These are phyloP conservation scores for Phellopilus nigrolimitatus DNA, from an alignment of 1,284 basidiomycete genomes.

Conservation along the genomic window DNA sequence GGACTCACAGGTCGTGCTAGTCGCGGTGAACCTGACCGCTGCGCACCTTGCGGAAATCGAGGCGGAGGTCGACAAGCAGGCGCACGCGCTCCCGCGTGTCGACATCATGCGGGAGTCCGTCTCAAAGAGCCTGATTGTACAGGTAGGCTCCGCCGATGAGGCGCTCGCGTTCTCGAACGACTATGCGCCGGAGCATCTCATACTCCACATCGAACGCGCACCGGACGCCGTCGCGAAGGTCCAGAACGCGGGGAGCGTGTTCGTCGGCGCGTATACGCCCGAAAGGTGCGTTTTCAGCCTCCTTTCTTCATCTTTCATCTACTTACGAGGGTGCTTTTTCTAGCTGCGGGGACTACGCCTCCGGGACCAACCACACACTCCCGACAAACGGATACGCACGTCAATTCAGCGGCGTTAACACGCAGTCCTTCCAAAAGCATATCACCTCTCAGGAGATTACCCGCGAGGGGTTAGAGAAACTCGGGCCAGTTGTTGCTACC, in stretches of 20 bases:
- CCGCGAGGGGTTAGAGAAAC: slow-evolving; percentile 63
- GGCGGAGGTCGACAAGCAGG: slow-evolving; percentile 83
- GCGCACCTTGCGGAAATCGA: slow-evolving; percentile 74
- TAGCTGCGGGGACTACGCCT: slow-evolving; percentile 97
- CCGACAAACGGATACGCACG: slow-evolving; percentile 95
- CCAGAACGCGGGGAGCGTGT: slow-evolving; percentile 93
- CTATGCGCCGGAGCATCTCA: slow-evolving; percentile 96
- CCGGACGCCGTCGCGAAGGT: slow-evolving; percentile 60
- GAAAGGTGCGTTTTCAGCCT: slow-evolving; percentile 64
- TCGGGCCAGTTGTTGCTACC: slow-evolving; percentile 89
- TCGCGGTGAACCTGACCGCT: slow-evolving; percentile 68
- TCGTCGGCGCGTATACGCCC: slow-evolving; percentile 91
- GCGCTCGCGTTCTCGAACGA: slow-evolving; percentile 92
- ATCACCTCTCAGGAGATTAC: slow-evolving; percentile 96
- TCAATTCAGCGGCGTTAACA: slow-evolving; percentile 98
- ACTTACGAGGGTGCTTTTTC: not conserved
- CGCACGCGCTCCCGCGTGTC: slow-evolving; percentile 81
- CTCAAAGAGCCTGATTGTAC: slow-evolving; percentile 87
- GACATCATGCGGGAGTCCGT: slow-evolving; percentile 91
- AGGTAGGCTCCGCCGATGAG: slow-evolving; percentile 61
- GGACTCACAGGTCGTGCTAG: slow-evolving; percentile 96
- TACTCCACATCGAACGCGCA: slow-evolving; percentile 80
- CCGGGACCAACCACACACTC: slow-evolving; percentile 96
- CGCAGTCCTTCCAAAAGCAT: slow-evolving; percentile 96
- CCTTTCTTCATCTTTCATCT: not conserved